Conservation (phyloP, 148 eudicot genomes). For the Rheum nobile region DNA sequence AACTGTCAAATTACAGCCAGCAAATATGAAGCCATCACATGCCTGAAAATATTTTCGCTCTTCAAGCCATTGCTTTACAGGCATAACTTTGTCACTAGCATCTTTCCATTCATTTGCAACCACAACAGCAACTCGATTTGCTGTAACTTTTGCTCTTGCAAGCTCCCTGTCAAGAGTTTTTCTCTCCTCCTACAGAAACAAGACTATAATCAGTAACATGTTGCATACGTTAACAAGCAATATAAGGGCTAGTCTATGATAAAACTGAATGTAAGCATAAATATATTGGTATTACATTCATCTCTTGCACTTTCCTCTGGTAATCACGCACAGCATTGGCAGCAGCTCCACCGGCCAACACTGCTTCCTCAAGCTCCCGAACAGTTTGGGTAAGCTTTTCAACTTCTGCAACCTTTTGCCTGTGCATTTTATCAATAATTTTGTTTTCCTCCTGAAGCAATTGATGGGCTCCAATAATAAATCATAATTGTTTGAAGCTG, state of each 20-base stretch:
- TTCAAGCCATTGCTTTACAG: slow-evolving; percentile 97
- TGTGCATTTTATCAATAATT: slow-evolving; percentile 82
- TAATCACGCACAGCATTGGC: slow-evolving; percentile 97
- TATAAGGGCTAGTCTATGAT: background rate
- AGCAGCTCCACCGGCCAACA: slow-evolving; percentile 98
- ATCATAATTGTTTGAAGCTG: background rate
- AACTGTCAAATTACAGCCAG: background rate
- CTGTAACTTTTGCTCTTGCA: slow-evolving; percentile 84
- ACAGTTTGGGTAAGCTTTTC: slow-evolving; percentile 88
- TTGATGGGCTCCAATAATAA: background rate
- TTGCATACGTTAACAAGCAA: background rate
- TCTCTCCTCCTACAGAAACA: slow-evolving; percentile 62
- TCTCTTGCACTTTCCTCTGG: slow-evolving; percentile 84
- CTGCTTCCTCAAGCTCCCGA: slow-evolving; percentile 90
- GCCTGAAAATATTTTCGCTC: slow-evolving; percentile 90
- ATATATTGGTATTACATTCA: slow-evolving; percentile 43
- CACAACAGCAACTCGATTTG: slow-evolving; percentile 87
- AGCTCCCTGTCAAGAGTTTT: slow-evolving; percentile 77
- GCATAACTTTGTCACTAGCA: slow-evolving; percentile 95
- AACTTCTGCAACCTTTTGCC: no score
- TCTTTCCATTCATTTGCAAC: slow-evolving; percentile 99
- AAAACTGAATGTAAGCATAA: background rate
- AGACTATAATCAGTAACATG: background rate
- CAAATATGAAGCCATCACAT: slow-evolving; percentile 9
- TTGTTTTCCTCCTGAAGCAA: slow-evolving; percentile 76